Evolutionary conservation across 192 early-diverging fungal genomes (phyloP).

Genomic region (Linnemannia exigua): DNA sequence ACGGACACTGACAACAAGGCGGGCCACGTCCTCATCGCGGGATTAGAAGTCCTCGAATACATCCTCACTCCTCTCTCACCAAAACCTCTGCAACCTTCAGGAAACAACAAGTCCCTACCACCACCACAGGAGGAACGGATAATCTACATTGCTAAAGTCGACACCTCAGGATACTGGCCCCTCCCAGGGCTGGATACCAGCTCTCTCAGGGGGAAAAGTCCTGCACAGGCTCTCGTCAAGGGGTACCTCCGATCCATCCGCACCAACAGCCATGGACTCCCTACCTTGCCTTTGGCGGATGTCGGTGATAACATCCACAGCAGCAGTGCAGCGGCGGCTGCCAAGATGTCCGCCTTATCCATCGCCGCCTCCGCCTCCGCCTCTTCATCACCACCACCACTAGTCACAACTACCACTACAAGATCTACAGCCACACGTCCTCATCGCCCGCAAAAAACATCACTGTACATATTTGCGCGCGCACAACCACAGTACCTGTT

Average conservation of each 20-base stretch:
- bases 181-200: constrained; percentile 12
- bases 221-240: constrained; percentile 43
- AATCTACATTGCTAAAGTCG: constrained; percentile 63
- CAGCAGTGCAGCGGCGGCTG: background rate
- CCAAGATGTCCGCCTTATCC: background rate
- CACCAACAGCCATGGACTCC: background rate
- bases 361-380: background rate
- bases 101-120: background rate
- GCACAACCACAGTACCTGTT: constrained; percentile 92
- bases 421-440: background rate
- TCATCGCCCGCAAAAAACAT: constrained; percentile 3
- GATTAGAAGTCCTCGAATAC: constrained; percentile 49
- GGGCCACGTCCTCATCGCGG: constrained; percentile 22
- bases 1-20: background rate
- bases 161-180: constrained; percentile 58
- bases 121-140: constrained; percentile 9
- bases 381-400: background rate
- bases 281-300: background rate
- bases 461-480: constrained; percentile 82
- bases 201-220: constrained; percentile 1
- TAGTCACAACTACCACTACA: background rate
- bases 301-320: background rate
- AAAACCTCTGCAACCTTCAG: background rate
- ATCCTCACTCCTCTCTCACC: background rate
- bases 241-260: constrained; percentile 52